Percentiles rank a stretch among this genome's conserved stretches.
These are phyloP conservation scores for Talaromyces borbonicus DNA, from an alignment of 495 filamentous ascomycete species.

Conservation along the genomic window DNA sequence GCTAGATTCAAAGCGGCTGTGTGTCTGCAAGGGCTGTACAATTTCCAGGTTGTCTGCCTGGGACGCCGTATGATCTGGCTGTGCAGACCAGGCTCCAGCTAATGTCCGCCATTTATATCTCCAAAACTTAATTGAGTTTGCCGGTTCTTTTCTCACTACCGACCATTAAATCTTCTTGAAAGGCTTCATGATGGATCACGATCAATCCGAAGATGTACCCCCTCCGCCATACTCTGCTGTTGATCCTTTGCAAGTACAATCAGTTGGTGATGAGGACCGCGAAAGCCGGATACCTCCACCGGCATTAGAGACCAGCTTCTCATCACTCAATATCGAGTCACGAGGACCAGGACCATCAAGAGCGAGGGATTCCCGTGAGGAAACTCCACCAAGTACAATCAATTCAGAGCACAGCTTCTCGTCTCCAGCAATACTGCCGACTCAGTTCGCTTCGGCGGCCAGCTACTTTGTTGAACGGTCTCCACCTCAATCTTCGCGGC, in stretches of 20 bases:
- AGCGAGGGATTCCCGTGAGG: too few species aligned
- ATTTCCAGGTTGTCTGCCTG: too few species aligned
- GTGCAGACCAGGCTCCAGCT: too few species aligned
- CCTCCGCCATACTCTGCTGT: constrained; percentile 37
- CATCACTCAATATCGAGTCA: background rate
- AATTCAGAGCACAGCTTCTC: too few species aligned
- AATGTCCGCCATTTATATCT: too few species aligned
- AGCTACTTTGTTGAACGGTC: constrained; percentile 37
- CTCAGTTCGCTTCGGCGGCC: constrained; percentile 32
- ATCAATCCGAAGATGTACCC: constrained; percentile 26
- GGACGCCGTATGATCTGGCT: too few species aligned
- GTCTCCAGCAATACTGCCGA: constrained; percentile 12
- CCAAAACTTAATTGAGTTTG: background rate
- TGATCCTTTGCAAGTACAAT: constrained; percentile 26
- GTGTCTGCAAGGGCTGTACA: too few species aligned
- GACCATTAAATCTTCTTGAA: too few species aligned
- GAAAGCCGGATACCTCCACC: background rate
- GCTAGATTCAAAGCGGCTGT: too few species aligned
- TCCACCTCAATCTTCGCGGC: constrained; percentile 6
- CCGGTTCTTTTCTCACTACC: too few species aligned
- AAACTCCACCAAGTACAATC: too few species aligned
- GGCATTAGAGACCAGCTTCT: background rate
- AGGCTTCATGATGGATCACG: constrained; percentile 3
- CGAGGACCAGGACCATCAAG: background rate
- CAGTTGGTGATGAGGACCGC: background rate